Percentiles rank a stretch among this genome's conserved stretches.
These are phyloP conservation scores for Fusarium sp. DNA, from an alignment of 2,329 filamentous ascomycete genomes.

Conservation along the genomic window DNA sequence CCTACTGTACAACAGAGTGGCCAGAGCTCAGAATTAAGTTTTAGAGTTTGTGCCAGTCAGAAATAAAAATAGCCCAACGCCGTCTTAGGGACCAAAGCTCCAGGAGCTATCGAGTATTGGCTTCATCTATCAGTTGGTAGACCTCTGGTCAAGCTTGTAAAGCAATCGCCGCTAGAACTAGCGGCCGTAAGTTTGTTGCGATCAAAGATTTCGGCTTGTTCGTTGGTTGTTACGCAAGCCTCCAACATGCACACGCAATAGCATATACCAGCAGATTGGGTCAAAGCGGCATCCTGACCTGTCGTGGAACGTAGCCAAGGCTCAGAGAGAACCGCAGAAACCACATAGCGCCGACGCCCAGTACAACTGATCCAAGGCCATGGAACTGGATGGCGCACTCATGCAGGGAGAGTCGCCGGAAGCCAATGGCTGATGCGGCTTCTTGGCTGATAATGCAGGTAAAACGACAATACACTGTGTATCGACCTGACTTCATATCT, in stretches of 20 bases:
- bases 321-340: slow-evolving; percentile 10
- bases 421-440: neutral
- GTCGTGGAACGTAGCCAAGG: slow-evolving; percentile 34
- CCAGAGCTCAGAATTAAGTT: slow-evolving; percentile 2
- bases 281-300: slow-evolving; percentile 4
- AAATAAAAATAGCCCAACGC: neutral
- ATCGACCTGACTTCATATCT: neutral
- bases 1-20: neutral
- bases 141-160: neutral
- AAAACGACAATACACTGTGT: neutral
- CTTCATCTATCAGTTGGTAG: neutral
- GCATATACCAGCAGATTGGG: neutral
- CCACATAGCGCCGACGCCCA: slow-evolving; percentile 12
- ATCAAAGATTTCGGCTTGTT: neutral
- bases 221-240: neutral
- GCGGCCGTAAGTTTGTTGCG: neutral
- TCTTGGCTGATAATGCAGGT: neutral
- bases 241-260: neutral
- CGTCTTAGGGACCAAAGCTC: neutral
- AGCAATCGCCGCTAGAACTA: neutral
- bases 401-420: slow-evolving; percentile 8
- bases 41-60: neutral
- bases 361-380: slow-evolving; percentile 25
- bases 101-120: neutral
- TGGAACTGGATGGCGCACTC: slow-evolving; percentile 17